phyloP scores from a whole-genome alignment of 148 eudicot species.

The Silene uniflora region DNA sequence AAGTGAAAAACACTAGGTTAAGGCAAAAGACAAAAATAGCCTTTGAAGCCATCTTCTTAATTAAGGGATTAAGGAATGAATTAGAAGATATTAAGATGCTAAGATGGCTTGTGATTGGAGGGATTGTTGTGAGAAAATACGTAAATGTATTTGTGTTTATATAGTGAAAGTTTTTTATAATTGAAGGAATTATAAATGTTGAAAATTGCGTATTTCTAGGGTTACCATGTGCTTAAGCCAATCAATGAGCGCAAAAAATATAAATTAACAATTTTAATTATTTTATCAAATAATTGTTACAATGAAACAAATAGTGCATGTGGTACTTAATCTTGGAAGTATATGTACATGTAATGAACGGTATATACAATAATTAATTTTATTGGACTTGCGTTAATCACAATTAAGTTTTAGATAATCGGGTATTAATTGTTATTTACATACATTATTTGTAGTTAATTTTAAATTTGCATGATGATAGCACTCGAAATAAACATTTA shows the following conservation, averaged over 20 bases:
- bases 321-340: not conserved
- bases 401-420: no score
- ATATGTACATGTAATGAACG: not conserved
- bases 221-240: not conserved
- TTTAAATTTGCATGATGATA: no score
- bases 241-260: not conserved
- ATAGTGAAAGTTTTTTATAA: conserved; percentile 13
- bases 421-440: no score
- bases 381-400: no score
- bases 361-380: no score
- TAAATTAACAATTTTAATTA: not conserved
- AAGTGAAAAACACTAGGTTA: conserved; percentile 24
- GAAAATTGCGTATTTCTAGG: not conserved
- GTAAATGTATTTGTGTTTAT: not conserved
- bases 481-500: no score
- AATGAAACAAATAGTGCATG: not conserved
- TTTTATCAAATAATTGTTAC: not conserved
- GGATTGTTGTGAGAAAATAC: conserved; percentile 1
- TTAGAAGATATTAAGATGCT: not conserved
- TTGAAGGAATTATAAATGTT: not conserved
- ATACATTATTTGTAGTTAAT: no score
- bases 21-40: conserved; percentile 14
- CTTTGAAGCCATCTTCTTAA: conserved; percentile 17
- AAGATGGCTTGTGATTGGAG: conserved; percentile 7
- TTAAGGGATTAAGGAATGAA: not conserved